Evolutionary conservation across 495 filamentous ascomycete species (phyloP).

Genomic region (Lophium mytilinum): DNA sequence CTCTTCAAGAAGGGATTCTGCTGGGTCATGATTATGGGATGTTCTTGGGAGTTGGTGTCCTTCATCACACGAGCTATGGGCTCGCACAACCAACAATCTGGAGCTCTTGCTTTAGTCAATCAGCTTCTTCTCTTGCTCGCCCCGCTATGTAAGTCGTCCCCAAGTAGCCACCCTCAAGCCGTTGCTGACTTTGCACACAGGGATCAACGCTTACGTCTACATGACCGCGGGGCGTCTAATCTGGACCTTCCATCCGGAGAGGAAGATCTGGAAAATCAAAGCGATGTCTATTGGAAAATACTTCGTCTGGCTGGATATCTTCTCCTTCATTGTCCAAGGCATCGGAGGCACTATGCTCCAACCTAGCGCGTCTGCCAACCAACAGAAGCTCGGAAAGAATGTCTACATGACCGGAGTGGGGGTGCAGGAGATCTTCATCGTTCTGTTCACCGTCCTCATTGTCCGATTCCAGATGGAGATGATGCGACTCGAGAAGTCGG

Average conservation of each 20-base stretch:
- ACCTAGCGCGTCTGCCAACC: slow-evolving; percentile 5
- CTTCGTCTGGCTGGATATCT: slow-evolving; percentile 57
- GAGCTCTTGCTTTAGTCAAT: slow-evolving; percentile 20
- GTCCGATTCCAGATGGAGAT: slow-evolving; percentile 43
- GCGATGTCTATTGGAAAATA: slow-evolving; percentile 43
- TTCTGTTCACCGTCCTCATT: slow-evolving; percentile 42
- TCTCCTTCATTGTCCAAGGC: slow-evolving; percentile 56
- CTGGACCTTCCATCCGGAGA: slow-evolving; percentile 43
- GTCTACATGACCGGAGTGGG: slow-evolving; percentile 57
- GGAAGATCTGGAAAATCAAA: slow-evolving; percentile 43
- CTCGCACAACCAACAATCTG: slow-evolving; percentile 35
- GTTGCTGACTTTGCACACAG: slow-evolving; percentile 15
- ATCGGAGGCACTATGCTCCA: slow-evolving; percentile 43
- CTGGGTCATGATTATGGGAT: slow-evolving; percentile 49
- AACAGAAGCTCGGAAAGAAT: slow-evolving; percentile 41
- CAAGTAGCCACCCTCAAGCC: neutral
- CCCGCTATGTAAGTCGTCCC: slow-evolving; percentile 33
- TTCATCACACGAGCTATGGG: slow-evolving; percentile 36
- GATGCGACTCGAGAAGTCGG: slow-evolving; percentile 18
- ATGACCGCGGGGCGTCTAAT: slow-evolving; percentile 60
- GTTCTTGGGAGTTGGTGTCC: slow-evolving; percentile 37
- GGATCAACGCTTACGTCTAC: slow-evolving; percentile 63
- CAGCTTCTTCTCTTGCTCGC: slow-evolving; percentile 40
- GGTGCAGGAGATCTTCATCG: slow-evolving; percentile 52
- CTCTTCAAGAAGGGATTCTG: slow-evolving; percentile 23